Percentiles rank a stretch among this genome's conserved stretches.
Evolutionary conservation across 2,329 filamentous ascomycete species (phyloP).

Genomic region (Falciphora oryzae): DNA sequence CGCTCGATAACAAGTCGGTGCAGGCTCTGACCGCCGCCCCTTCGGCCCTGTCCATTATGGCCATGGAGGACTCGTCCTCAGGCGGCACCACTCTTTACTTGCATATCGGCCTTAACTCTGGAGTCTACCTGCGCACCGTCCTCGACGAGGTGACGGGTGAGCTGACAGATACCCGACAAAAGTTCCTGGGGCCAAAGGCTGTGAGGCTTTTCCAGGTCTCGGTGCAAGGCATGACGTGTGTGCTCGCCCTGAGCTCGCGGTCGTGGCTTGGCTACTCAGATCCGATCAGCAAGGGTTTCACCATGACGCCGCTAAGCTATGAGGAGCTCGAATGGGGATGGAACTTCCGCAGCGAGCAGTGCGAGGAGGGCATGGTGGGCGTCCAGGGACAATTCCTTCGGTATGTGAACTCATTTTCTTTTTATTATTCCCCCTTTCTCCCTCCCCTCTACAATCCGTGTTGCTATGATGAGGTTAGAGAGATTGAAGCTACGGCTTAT

Average conservation of each 20-base stretch:
- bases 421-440: constrained; percentile 24
- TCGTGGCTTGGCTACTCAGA: constrained; percentile 97
- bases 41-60: constrained; percentile 82
- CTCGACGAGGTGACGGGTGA: constrained; percentile 95
- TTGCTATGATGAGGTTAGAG: constrained; percentile 58
- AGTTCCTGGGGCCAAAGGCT: constrained; percentile 86
- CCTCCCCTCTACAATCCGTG: neutral
- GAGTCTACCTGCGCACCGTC: constrained; percentile 91
- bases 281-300: constrained; percentile 77
- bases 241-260: constrained; percentile 84
- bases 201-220: constrained; percentile 90
- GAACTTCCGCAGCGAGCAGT: constrained; percentile 95
- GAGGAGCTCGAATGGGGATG: constrained; percentile 86
- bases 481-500: constrained; percentile 51
- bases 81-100: constrained; percentile 86
- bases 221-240: constrained; percentile 75
- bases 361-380: constrained; percentile 87
- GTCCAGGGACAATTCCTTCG: constrained; percentile 83
- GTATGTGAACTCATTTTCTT: constrained; percentile 44
- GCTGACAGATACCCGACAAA: constrained; percentile 87
- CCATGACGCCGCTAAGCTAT: constrained; percentile 88
- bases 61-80: constrained; percentile 90
- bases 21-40: constrained; percentile 89
- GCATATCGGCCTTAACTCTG: constrained; percentile 92
- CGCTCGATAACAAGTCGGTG: constrained; percentile 87